Conservation (phyloP, 2,329 filamentous ascomycete genomes). For the Lecanicillium sp. region DNA sequence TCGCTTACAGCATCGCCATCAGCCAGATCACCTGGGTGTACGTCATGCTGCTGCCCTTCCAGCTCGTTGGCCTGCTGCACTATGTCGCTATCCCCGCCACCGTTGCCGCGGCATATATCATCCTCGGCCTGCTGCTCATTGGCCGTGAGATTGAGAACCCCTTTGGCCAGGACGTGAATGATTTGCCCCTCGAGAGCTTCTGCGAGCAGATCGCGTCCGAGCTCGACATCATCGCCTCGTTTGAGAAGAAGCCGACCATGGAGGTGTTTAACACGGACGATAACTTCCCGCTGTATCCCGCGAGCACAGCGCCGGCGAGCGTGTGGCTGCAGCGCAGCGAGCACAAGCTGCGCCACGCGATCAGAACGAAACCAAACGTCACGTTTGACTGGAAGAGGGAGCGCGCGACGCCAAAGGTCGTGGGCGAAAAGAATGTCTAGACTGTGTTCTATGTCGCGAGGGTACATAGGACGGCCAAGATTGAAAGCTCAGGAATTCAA, state of each 20-base stretch:
- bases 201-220: conserved; percentile 70
- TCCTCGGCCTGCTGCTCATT: conserved; percentile 67
- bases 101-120: conserved; percentile 70
- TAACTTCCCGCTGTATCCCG: conserved; percentile 53
- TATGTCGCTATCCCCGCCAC: conserved; percentile 78
- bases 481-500: neutral
- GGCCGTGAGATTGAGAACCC: conserved; percentile 81
- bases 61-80: conserved; percentile 56
- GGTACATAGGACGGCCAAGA: neutral
- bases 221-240: conserved; percentile 64
- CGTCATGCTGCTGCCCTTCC: conserved; percentile 74
- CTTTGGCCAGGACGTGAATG: conserved; percentile 78
- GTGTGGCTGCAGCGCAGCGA: conserved; percentile 37
- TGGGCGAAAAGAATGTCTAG: conserved; percentile 8
- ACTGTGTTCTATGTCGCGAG: neutral
- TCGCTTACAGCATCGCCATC: conserved; percentile 79
- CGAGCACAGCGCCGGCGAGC: conserved; percentile 35
- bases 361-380: conserved; percentile 34
- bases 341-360: conserved; percentile 31
- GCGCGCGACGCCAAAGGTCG: conserved; percentile 6
- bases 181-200: conserved; percentile 69
- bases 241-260: conserved; percentile 29
- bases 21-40: conserved; percentile 84
- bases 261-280: conserved; percentile 27
- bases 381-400: conserved; percentile 28